These are phyloP conservation scores for Sporothrix globosa DNA, from an alignment of 2,329 filamentous ascomycete species.

Conservation along the genomic window DNA sequence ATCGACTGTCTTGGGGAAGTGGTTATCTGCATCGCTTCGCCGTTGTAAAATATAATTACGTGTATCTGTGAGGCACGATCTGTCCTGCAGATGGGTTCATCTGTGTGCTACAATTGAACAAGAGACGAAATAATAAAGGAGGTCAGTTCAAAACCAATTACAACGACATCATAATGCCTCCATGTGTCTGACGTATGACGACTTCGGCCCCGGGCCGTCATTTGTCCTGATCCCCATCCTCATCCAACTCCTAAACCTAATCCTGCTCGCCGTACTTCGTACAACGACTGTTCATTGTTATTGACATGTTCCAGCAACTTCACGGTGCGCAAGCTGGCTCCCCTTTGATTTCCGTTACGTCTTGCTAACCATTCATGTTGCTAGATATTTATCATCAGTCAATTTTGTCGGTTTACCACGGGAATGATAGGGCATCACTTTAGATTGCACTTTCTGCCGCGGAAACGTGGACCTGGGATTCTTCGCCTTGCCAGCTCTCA, in stretches of 20 bases:
- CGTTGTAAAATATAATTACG: not conserved
- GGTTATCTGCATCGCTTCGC: not conserved
- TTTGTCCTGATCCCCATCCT: not conserved
- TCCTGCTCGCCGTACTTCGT: not conserved
- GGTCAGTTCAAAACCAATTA: not conserved
- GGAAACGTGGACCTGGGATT: slow-evolving; percentile 14
- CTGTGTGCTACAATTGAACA: not conserved
- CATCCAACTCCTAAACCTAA: no score
- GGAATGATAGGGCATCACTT: not conserved
- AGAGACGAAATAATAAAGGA: not conserved
- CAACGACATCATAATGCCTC: not conserved
- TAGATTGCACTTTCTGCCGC: not conserved
- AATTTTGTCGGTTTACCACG: not conserved
- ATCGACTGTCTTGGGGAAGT: not conserved
- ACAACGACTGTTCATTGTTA: not conserved
- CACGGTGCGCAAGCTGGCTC: not conserved
- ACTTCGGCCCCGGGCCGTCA: not conserved
- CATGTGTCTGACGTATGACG: slow-evolving; percentile 12
- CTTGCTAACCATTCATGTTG: not conserved
- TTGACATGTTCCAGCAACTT: not conserved
- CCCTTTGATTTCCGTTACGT: not conserved
- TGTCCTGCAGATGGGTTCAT: slow-evolving; percentile 13
- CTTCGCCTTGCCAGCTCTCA: not conserved
- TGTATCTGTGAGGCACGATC: not conserved
- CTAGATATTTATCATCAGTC: not conserved